Conservation (phyloP, 2,329 filamentous ascomycete genomes). For the Colletotrichum brevisporum region DNA sequence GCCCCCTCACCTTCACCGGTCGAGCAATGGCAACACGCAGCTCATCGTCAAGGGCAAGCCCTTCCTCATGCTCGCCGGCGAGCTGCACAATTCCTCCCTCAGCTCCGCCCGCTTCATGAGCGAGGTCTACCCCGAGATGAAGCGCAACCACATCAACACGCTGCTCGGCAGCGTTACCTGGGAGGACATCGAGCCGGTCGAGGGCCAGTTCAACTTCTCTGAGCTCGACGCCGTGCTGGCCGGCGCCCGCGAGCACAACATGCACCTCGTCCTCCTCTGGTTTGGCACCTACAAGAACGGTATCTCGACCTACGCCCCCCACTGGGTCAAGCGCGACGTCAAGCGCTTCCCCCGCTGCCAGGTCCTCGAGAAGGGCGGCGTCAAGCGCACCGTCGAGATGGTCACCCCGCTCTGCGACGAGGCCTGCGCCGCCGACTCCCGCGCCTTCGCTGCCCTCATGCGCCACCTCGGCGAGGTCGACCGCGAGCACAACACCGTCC, state of each 20-base stretch:
- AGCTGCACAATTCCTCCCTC: slow-evolving; percentile 55
- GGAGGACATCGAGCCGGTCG: slow-evolving; percentile 54
- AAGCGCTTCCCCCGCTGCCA: slow-evolving; percentile 54
- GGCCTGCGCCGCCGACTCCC: slow-evolving; percentile 49
- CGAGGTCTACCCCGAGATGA: slow-evolving; percentile 50
- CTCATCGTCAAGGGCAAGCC: slow-evolving; percentile 55
- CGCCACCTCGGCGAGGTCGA: slow-evolving; percentile 58
- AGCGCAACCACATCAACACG: slow-evolving; percentile 52
- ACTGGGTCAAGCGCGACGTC: slow-evolving; percentile 52
- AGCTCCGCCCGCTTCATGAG: slow-evolving; percentile 52
- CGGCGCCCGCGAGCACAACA: slow-evolving; percentile 49
- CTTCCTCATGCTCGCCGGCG: slow-evolving; percentile 52
- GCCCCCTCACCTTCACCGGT: slow-evolving; percentile 42
- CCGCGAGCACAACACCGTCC: slow-evolving; percentile 60
- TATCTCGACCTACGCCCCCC: slow-evolving; percentile 52
- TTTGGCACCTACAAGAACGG: slow-evolving; percentile 57
- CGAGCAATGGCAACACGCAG: slow-evolving; percentile 48
- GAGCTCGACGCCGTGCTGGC: slow-evolving; percentile 52
- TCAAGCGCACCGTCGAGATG: slow-evolving; percentile 51
- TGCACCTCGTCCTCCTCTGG: slow-evolving; percentile 55
- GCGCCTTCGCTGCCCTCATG: slow-evolving; percentile 51
- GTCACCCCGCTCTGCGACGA: slow-evolving; percentile 49
- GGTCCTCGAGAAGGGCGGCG: slow-evolving; percentile 50
- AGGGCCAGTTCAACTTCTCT: slow-evolving; percentile 52
- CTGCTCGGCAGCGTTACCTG: slow-evolving; percentile 54